Conservation (phyloP, 768 basidiomycete species). For the Pseudohyphozyma bogoriensis region DNA sequence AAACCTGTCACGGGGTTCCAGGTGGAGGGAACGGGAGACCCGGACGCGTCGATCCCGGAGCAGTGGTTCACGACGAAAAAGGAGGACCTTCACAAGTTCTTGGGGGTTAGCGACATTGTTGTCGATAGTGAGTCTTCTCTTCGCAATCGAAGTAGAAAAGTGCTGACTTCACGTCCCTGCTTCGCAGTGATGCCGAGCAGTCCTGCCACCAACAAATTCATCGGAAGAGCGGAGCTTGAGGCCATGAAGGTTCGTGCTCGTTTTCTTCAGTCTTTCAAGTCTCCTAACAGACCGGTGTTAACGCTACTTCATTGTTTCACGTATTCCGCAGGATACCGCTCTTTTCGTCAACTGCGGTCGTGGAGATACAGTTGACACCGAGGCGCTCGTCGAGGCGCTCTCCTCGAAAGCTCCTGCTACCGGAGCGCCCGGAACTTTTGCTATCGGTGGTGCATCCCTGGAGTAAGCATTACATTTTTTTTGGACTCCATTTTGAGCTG, state of each 20-base stretch:
- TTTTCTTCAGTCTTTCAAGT: too few relatives aligned
- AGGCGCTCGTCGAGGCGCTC: not conserved
- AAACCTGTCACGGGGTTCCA: not conserved
- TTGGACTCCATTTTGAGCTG: not conserved
- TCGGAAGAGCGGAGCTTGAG: not conserved
- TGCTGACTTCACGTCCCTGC: not conserved
- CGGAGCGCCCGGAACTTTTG: not conserved
- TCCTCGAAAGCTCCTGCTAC: not conserved
- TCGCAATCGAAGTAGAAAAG: not conserved
- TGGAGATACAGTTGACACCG: conserved; percentile 33
- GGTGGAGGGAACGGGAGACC: conserved; percentile 2
- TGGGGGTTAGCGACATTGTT: not conserved
- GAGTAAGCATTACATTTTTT: not conserved
- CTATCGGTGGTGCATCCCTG: not conserved
- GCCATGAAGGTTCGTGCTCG: conserved; percentile 17
- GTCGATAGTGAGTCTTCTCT: not conserved
- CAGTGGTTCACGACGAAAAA: not conserved
- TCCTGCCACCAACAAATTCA: not conserved
- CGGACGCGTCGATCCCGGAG: not conserved
- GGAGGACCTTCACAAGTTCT: not conserved
- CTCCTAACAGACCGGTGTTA: too few relatives aligned
- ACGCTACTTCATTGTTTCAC: too few relatives aligned
- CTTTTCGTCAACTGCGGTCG: conserved; percentile 29
- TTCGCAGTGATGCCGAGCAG: not conserved
- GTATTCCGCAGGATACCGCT: conserved; percentile 13